phyloP scores from a whole-genome alignment of 2,329 filamentous ascomycete species.

The Hypoxylon sp. region DNA sequence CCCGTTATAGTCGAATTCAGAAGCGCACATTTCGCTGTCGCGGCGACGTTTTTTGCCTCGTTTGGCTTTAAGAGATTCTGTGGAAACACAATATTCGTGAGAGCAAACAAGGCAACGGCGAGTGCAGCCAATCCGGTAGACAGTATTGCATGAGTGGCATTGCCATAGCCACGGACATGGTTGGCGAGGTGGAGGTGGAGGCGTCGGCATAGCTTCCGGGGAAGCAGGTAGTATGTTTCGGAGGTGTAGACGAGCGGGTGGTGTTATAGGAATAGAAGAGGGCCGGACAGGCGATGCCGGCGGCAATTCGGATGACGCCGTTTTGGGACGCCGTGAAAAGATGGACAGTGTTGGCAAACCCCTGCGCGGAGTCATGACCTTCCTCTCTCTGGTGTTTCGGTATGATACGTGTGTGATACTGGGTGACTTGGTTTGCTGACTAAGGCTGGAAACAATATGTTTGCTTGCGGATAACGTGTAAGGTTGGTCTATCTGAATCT shows the following conservation, averaged over 20 bases:
- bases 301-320: conserved; percentile 24
- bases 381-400: conserved; percentile 15
- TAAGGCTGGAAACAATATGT: conserved; percentile 14
- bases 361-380: conserved; percentile 48
- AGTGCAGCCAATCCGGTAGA: conserved; percentile 55
- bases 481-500: conserved; percentile 9
- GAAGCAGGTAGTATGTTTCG: conserved; percentile 49
- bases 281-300: conserved; percentile 18
- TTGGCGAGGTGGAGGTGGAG: conserved; percentile 46
- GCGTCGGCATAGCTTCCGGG: conserved; percentile 47
- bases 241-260: conserved; percentile 51
- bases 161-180: conserved; percentile 56
- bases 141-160: conserved; percentile 53
- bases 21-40: conserved; percentile 41
- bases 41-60: conserved; percentile 47
- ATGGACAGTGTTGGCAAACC: conserved; percentile 46
- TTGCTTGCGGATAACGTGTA: conserved; percentile 20
- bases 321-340: conserved; percentile 35
- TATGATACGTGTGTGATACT: conserved; percentile 27
- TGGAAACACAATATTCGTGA: conserved; percentile 49
- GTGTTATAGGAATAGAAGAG: conserved; percentile 40
- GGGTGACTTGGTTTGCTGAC: conserved; percentile 7
- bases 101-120: conserved; percentile 54
- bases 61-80: conserved; percentile 7
- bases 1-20: conserved; percentile 52